Evolutionary conservation across 192 early-diverging fungal species (phyloP), one percentile per base, ranked within the genome.

Genomic region (Gaertneriomyces sp.): DNA sequence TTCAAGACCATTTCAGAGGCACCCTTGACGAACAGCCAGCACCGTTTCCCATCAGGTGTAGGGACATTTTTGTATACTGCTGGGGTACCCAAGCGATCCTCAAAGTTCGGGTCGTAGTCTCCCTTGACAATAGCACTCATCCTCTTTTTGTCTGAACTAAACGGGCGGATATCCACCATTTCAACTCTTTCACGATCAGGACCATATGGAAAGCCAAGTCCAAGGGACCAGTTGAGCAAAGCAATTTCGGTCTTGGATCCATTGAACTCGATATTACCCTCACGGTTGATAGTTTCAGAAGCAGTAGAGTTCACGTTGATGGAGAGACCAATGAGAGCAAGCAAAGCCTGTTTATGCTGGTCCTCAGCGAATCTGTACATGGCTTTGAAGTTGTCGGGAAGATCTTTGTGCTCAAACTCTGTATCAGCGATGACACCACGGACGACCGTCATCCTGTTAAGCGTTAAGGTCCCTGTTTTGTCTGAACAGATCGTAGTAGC

Each of bases 401-500:
- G 64, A 60, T 81, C 53, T 67, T 76, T 42, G 70, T 72, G 42
- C 44, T 85, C 84, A 62, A 89, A 91, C 38, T 83, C 82, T 49
- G 12, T 57, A 47, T 88, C 76, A 42, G 91, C 90, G 42, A 96
- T 69, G 45, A 86, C 83, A 45, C 94, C 94, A 10, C 88, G 81
- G 33, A 95, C 93, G n/a, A 98, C 92, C 3, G 93, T 92, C 97
- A 99, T 99, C 58, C 85, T 81, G 81, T 99, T 99, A 64, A 94
- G 91, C 3, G 97, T 99, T 44, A 98, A 77, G 7, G 97, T 99
- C 20, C 97, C 97, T 0, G 97, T 99, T 74, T 99, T 99, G 80
- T 99, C 97, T 14, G 93, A 95, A 76, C 97, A 99, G 20, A 99
- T 87, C 1, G 96, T 96, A 8, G 95, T 99, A 8, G 97, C 97